Base-by-base conservation (phyloP, 2,329 filamentous ascomycete species). In the Aspergillus transmontanensis region DNA sequence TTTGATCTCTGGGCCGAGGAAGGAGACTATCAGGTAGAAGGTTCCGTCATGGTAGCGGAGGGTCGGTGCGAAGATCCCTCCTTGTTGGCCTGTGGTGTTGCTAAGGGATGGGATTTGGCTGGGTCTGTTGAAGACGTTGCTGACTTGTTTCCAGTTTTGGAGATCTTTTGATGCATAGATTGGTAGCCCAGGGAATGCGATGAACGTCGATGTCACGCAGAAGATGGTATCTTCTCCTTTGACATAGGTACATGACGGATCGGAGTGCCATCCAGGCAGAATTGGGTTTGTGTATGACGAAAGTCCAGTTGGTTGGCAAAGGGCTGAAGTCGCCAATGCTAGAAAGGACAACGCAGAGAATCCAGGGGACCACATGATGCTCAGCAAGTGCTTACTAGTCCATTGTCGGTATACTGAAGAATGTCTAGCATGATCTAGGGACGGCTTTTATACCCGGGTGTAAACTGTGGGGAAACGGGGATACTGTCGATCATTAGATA, bases 161-260 rank as follows among this genome's bases (percentile, higher is more conserved):
- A 84, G 68, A 64, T 84, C 80, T 54, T 76, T 78, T 62, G 76
- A 80, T 6, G 78, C 78, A 61, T 83, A 79, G 26, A 84, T 72
- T 1, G 81, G 81, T 1, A 83, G 72, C 0, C 81, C 81, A 0
- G 82, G 82, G 53, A 81, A 83, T 1, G 76, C 74, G 57, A 79
- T 72, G 69, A 84, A 83, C n/a, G 76, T 80, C 1, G 80, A 82
- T 2, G 76, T 76, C 1, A 79, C 79, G 58, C 81, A 81, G 70
- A 81, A 83, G 67, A 50, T 30, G 1, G 46, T 54, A 26, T 61
- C 55, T 26, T 58, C 45, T 28, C 75, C 67, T 39, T 72, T 68
- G 6, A 83, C 78, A 46, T 78, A 76, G 26, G 80, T 76, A 61
- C 81, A 81, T 51, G 76, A 80, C 1, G 81, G 81, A 64, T 83